Percentiles rank a stretch among this genome's conserved stretches.
Evolutionary conservation across 2,329 filamentous ascomycete genomes (phyloP).

Genomic region (Bisporella sp.): DNA sequence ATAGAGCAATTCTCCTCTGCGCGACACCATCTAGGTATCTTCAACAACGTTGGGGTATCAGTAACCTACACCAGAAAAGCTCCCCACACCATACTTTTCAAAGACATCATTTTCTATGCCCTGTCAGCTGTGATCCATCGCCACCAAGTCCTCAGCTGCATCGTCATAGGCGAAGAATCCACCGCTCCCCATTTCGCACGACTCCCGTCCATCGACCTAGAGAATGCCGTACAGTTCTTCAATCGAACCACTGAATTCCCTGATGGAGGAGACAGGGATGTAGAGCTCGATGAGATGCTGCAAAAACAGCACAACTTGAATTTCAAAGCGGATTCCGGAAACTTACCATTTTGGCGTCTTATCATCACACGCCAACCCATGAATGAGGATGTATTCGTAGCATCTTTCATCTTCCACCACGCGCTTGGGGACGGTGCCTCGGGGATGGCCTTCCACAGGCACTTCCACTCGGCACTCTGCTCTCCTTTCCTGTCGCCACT

Average conservation of each 20-base stretch:
- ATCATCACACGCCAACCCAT: conserved; percentile 1
- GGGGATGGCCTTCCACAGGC: conserved; percentile 9
- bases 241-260: neutral
- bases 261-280: neutral
- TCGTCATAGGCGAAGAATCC: conserved; percentile 7
- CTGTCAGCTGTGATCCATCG: conserved; percentile 2
- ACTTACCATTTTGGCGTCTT: conserved; percentile 9
- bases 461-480: conserved; percentile 4
- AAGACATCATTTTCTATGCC: conserved; percentile 3
- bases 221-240: conserved; percentile 3
- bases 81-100: neutral
- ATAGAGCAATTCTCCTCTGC: conserved; percentile 9
- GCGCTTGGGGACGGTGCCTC: conserved; percentile 7
- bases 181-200: conserved; percentile 9
- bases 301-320: conserved; percentile 5
- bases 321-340: conserved; percentile 6
- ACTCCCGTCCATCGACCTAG: conserved; percentile 6
- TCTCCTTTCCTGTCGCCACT: neutral
- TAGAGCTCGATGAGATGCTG: conserved; percentile 6
- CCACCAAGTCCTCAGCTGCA: conserved; percentile 7
- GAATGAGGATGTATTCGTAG: conserved; percentile 1
- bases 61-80: conserved; percentile 1
- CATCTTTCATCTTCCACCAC: conserved; percentile 12
- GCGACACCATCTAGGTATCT: conserved; percentile 9
- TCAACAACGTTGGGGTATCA: conserved; percentile 9